Base-by-base conservation (phyloP, 495 filamentous ascomycete genomes). In the Amphirosellinia nigrospora region DNA sequence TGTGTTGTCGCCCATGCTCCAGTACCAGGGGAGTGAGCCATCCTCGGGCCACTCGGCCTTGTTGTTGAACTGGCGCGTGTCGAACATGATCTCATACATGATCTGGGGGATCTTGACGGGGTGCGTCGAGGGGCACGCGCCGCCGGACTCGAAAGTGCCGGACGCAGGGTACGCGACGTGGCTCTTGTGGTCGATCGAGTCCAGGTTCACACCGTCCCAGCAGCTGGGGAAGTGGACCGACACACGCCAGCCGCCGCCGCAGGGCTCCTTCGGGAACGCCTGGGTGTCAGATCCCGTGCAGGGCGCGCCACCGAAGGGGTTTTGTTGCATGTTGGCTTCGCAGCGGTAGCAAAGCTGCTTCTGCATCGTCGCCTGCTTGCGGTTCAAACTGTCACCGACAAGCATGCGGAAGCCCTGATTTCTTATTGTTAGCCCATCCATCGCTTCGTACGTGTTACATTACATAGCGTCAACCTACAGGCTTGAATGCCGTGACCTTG, bases 191-290 rank as follows among this genome's bases (percentile, higher is more conserved):
- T 88, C 83, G 30, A 81, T 76, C 55, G 80, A 85, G 72, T 87
- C 86, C 15, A 85, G 70, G 72, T 86, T 87, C 72, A 81, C 79
- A 43, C 87, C 87, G 74, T 89, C 86, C 86, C 86, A 88, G 74
- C 83, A 81, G 69, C 82, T 82, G 3, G 84, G 84, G 73, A 85
- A 86, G 34, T 83, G 84, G 23, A 85, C 81, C 13, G 83, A 82
- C 0, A 83, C 79, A 7, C 84, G 80, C 72, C 85, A 85, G 19
- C 84, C 84, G 21, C 84, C 84, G 13, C 74, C 77, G 71, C 84
- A 85, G 5, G 71, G 30, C 69, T 75, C 72, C 34, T 70, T 77
- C 11, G 84, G 84, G 59, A 86, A 79, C 1, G 78, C 74, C 21
- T 79, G 73, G 4, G 82, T 84, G 68, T 86, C 84, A 19, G 79